Evolutionary conservation across 1,284 basidiomycete genomes (phyloP).

Genomic region (Leccinum cinnamomeum): DNA sequence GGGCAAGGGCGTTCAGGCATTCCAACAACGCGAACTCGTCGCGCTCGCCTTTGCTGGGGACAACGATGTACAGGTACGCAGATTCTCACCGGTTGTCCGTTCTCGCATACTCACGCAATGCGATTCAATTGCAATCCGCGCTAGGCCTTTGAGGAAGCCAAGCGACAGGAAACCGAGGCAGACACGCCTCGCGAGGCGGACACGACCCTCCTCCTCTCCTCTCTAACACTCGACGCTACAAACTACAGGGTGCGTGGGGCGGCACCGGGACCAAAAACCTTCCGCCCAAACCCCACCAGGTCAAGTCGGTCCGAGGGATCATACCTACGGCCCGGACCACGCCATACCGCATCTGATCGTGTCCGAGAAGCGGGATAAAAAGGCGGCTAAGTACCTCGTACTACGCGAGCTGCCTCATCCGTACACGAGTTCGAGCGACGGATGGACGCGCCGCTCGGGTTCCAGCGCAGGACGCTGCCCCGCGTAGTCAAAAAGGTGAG

Average conservation of each 20-base stretch:
- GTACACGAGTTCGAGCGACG: slow-evolving; percentile 49
- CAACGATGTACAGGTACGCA: slow-evolving; percentile 81
- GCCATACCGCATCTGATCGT: slow-evolving; percentile 89
- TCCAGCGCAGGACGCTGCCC: slow-evolving; percentile 30
- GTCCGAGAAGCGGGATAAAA: slow-evolving; percentile 92
- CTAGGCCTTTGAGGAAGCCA: slow-evolving; percentile 85
- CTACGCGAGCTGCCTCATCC: slow-evolving; percentile 88
- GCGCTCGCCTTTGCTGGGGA: slow-evolving; percentile 95
- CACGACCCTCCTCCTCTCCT: slow-evolving; percentile 55
- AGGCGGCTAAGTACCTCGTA: slow-evolving; percentile 84
- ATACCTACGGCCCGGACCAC: slow-evolving; percentile 79
- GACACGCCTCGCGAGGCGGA: slow-evolving; percentile 51
- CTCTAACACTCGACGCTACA: background rate
- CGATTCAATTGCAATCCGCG: background rate
- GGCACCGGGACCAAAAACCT: slow-evolving; percentile 69
- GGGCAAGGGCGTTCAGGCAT: slow-evolving; percentile 52
- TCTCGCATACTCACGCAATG: slow-evolving; percentile 3
- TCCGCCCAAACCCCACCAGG: slow-evolving; percentile 60
- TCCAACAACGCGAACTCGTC: slow-evolving; percentile 88
- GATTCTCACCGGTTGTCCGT: background rate
- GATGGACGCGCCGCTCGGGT: no score
- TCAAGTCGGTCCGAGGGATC: slow-evolving; percentile 83
- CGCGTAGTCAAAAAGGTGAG: slow-evolving; percentile 72
- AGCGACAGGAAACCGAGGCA: slow-evolving; percentile 72
- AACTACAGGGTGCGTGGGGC: slow-evolving; percentile 82